Conservation (phyloP, 768 basidiomycete genomes). For the Chalciporus pseudorubinellus region DNA sequence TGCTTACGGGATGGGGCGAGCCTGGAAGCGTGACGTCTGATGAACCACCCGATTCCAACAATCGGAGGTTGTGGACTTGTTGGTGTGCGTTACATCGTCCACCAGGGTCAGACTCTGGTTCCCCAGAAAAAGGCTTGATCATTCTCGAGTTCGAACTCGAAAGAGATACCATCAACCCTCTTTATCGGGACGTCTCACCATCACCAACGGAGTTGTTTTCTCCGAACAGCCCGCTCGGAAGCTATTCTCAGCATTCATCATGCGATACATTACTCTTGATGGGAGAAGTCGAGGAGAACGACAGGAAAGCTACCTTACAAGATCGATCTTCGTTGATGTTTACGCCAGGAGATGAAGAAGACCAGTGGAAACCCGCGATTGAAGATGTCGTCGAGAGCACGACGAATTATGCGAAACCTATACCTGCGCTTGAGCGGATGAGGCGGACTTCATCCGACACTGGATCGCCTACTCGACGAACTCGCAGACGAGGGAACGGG, state of each 20-base stretch:
- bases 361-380: constrained; percentile 44
- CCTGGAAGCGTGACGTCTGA: constrained; percentile 48
- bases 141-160: constrained; percentile 83
- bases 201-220: background rate
- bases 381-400: constrained; percentile 72
- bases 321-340: background rate
- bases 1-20: constrained; percentile 67
- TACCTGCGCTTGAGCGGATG: constrained; percentile 68
- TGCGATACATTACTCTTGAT: background rate
- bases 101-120: background rate
- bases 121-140: constrained; percentile 41
- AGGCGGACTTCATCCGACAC: constrained; percentile 39
- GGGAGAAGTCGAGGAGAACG: background rate
- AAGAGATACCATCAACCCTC: constrained; percentile 63
- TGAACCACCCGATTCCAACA: constrained; percentile 28
- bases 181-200: constrained; percentile 44
- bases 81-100: constrained; percentile 69
- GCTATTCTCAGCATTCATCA: background rate
- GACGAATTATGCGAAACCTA: constrained; percentile 61
- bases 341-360: constrained; percentile 7
- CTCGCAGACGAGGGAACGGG: background rate
- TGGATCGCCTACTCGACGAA: background rate
- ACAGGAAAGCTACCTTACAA: too few species aligned
- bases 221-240: background rate
- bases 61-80: constrained; percentile 56